A percentile compares a stretch with the other conserved stretches of the same genome.
Evolutionary conservation across 805 yeast genomes (phyloP).

Genomic region (Nematodospora valgi): DNA sequence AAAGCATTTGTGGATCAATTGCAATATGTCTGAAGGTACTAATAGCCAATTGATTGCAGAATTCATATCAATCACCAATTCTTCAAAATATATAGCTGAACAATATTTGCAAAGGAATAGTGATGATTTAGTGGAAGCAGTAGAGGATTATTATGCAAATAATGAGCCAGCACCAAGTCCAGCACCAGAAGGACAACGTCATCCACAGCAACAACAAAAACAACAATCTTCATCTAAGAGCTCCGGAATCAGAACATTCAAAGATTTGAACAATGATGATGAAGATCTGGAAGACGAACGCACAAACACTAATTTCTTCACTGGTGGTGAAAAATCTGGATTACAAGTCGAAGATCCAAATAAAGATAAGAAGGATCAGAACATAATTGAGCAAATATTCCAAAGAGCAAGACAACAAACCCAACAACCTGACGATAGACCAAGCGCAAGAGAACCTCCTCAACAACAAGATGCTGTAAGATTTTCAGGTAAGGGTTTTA

Average conservation of each 20-base stretch:
- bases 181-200: neutral
- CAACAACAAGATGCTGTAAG: slow-evolving; percentile 16
- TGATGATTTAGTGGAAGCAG: slow-evolving; percentile 35
- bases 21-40: slow-evolving; percentile 17
- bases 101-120: slow-evolving; percentile 37
- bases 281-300: slow-evolving; percentile 49
- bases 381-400: slow-evolving; percentile 63
- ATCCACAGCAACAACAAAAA: slow-evolving; percentile 6
- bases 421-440: slow-evolving; percentile 36
- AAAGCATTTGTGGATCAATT: too few relatives aligned
- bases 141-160: slow-evolving; percentile 38
- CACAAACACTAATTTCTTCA: slow-evolving; percentile 53
- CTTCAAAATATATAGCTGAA: slow-evolving; percentile 34
- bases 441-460: slow-evolving; percentile 22
- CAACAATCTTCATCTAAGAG: neutral
- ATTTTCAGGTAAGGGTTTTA: slow-evolving; percentile 52
- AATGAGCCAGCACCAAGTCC: slow-evolving; percentile 1
- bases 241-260: slow-evolving; percentile 29
- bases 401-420: slow-evolving; percentile 52
- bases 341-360: slow-evolving; percentile 77
- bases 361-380: slow-evolving; percentile 28
- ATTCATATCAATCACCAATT: slow-evolving; percentile 33
- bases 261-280: slow-evolving; percentile 33
- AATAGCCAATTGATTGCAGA: slow-evolving; percentile 24
- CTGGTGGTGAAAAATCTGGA: slow-evolving; percentile 74